Evolutionary conservation across 768 basidiomycete species (phyloP), one percentile per base, ranked within the genome.

Genomic region (Boletus sensibilis): DNA sequence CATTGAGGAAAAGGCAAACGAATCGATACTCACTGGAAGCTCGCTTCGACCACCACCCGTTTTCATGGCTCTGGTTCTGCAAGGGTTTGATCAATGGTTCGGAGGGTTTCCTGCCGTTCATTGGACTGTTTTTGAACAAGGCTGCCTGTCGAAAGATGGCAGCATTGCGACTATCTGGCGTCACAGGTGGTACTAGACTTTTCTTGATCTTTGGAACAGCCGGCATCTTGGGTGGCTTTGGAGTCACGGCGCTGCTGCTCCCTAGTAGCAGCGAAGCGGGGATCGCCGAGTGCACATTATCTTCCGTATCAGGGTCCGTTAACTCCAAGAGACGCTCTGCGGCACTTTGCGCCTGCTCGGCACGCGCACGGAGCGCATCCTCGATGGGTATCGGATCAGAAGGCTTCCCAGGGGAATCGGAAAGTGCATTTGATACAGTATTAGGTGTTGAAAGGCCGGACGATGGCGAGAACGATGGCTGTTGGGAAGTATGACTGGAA

Each of bases 331-430:
- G 74, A 47, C 92, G 82, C 68, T 92, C 88, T 1, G 95, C 95
- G 9, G 94, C 91, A 67, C 92, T 94, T 68, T 94, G 92, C 0
- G 95, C 95, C 68, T 97, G 95, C 63, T 91, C 90, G 2, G 95
- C 94, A 50, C 91, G 83, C 3, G 91, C 91, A 42, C 87, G 82
- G 62, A 96, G 71, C 31, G 87, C 92, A 67, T 96, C 94, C 65
- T 95, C 94, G 5, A 94, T 76, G 20, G 82, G 81, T 13, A 84
- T 77, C 44, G 38, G 14, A 75, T 76, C 49, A 61, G 79, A 69
- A 60, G 78, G 76, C 60, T 80, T 74, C 53, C 68, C 59, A 50
- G 73, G 60, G 3, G 84, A 82, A 25, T 81, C 82, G 0, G 87
- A 88, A 38, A 86, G 69, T 2, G 86, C 76, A 67, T 86, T 86